phyloP scores from a whole-genome alignment of 345 rosid species.

The Salix brachista region DNA sequence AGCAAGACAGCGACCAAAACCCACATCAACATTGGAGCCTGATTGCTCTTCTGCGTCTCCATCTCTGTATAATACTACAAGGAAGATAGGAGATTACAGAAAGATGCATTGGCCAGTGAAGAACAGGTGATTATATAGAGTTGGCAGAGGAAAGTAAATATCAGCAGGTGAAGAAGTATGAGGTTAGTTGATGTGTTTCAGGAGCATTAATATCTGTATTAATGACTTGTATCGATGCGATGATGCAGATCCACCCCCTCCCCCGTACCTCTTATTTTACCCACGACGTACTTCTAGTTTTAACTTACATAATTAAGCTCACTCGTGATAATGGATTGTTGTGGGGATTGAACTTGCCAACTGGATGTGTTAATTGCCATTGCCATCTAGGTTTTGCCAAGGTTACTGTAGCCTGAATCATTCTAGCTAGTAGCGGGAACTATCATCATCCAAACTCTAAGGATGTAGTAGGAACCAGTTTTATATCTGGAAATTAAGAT shows the following conservation, averaged over 20 bases:
- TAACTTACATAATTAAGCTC: not conserved
- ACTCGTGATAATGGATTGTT: not conserved
- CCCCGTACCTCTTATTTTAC: not conserved
- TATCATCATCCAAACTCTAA: not conserved
- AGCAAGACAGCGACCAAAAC: slow-evolving; percentile 39
- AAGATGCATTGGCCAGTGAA: slow-evolving; percentile 11
- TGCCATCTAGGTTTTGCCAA: not conserved
- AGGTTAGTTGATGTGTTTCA: slow-evolving; percentile 71
- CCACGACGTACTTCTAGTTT: not conserved
- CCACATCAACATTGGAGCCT: slow-evolving; percentile 29
- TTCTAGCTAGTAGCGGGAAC: no score
- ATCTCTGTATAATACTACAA: slow-evolving; percentile 19
- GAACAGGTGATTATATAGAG: slow-evolving; percentile 26
- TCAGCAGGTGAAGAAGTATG: slow-evolving; percentile 56
- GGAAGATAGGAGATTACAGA: slow-evolving; percentile 10
- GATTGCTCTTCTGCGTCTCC: slow-evolving; percentile 27
- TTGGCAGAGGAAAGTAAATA: slow-evolving; percentile 50
- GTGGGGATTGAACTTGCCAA: no score
- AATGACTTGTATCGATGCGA: slow-evolving; percentile 14
- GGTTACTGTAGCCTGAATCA: not conserved
- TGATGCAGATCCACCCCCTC: not conserved
- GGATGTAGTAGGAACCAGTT: not conserved
- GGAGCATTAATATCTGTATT: slow-evolving; percentile 53
- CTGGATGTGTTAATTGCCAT: not conserved
- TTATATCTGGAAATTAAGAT: not conserved